Percentiles rank a stretch among this genome's conserved stretches.
Evolutionary conservation across 495 filamentous ascomycete genomes (phyloP).

Genomic region (Astrothelium subdiscretum): DNA sequence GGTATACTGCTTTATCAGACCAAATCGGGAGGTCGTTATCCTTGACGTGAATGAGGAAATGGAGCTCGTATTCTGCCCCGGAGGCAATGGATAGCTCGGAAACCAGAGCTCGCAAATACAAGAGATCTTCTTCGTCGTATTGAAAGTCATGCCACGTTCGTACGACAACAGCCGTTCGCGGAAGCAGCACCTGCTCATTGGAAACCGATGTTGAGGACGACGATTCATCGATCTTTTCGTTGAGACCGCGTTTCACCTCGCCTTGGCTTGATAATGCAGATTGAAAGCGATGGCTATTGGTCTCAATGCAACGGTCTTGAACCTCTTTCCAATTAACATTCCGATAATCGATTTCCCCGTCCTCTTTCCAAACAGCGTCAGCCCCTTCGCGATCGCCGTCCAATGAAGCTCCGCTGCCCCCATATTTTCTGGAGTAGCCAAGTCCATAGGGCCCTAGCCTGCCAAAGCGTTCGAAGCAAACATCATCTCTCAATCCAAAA

Average conservation of each 20-base stretch:
- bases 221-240: not conserved
- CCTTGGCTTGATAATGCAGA: too few species aligned
- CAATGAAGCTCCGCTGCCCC: constrained; percentile 71
- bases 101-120: constrained; percentile 43
- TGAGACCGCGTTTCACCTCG: not conserved
- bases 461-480: constrained; percentile 92
- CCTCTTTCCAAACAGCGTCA: constrained; percentile 59
- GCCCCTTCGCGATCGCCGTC: constrained; percentile 67
- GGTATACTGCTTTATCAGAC: constrained; percentile 50
- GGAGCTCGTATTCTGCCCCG: constrained; percentile 51
- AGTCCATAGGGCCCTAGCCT: constrained; percentile 80
- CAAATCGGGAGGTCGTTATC: constrained; percentile 53
- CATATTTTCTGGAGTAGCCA: constrained; percentile 64
- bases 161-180: constrained; percentile 49
- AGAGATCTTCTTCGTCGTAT: constrained; percentile 32
- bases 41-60: constrained; percentile 58
- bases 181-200: constrained; percentile 27
- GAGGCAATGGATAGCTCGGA: constrained; percentile 51
- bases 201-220: not conserved
- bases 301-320: constrained; percentile 55
- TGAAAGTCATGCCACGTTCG: constrained; percentile 52
- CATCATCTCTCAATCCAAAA: constrained; percentile 67
- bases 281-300: constrained; percentile 62
- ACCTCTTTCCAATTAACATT: constrained; percentile 62
- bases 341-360: constrained; percentile 55